Base-by-base conservation (phyloP, 1,139 yeast species). In the Zygosaccharomyces sapae region DNA sequence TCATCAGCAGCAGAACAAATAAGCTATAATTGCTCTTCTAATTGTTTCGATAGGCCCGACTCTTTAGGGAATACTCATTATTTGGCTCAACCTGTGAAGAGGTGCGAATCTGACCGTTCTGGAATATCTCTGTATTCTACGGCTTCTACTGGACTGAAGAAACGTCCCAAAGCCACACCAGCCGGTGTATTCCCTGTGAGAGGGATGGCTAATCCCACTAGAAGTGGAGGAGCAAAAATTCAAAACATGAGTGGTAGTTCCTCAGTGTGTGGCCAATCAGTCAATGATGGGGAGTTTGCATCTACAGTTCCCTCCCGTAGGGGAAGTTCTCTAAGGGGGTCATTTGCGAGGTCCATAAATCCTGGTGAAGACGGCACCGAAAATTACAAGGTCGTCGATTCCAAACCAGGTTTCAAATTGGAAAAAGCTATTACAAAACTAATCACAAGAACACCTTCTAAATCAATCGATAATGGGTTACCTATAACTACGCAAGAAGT, bases 171-270 rank as follows among this genome's bases (percentile, higher is more conserved):
- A 2, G 68, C 81, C 54, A 81, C 89, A 1, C 94, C 92, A 1
- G 78, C 76, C 30, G 86, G 86, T 52, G 89, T 83, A 0, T 85
- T 84, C 65, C 94, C 94, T 0, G 89, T 85, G 1, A 72, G 72
- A 55, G 92, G 87, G 2, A 83, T 84, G 90, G 88, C 86, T 0
- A 72, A 71, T 5, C 84, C 90, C 1, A 60, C 76, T 36, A 65
- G 19, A 31, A 4, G 8, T 13, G 16, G 19, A n/a, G 20, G 8
- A 1, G 5, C 4, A 31, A 12, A 4, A 7, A 6, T 10, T 12
- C 19, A 12, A 31, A 13, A 3, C 2, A 8, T 38, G 16, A 12
- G 25, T 13, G 25, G 9, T 10, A 10, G 3, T 6, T 3, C 24
- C 3, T 43, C 31, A n/a, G 27, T 40, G 3, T 34, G 12, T 12